Conservation (phyloP, 78 protist genomes). For the Guillardia theta region DNA sequence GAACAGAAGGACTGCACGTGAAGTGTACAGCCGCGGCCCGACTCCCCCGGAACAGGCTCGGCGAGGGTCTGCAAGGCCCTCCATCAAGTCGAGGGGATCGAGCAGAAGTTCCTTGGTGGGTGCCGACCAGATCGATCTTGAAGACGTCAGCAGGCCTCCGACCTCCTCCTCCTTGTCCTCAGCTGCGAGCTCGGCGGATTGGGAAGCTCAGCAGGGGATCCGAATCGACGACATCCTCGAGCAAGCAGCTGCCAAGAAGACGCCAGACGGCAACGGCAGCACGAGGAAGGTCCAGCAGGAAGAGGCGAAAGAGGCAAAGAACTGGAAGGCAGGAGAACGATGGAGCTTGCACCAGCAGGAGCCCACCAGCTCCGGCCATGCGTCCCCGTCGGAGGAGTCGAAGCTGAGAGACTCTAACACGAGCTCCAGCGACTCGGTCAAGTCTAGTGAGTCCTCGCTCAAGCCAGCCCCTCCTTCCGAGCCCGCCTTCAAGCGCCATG, state of each 20-base stretch:
- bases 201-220: neutral
- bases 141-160: neutral
- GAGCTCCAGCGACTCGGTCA: neutral
- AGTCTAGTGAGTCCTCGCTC: neutral
- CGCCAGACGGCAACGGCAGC: no score
- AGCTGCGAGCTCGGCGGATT: no score
- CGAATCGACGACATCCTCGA: neutral
- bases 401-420: neutral
- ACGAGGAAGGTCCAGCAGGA: no score
- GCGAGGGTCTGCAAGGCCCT: neutral
- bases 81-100: neutral
- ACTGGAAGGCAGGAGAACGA: neutral
- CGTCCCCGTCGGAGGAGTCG: neutral
- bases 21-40: neutral
- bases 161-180: no score
- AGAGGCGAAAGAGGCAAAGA: neutral
- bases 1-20: neutral
- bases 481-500: neutral
- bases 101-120: neutral
- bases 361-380: neutral
- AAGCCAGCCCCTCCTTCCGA: neutral
- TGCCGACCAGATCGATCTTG: neutral
- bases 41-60: neutral
- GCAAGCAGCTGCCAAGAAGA: neutral
- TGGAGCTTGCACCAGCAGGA: neutral